Percentiles rank a stretch among this genome's conserved stretches.
phyloP scores from a whole-genome alignment of 345 rosid species.

The Acer yangbiense region DNA sequence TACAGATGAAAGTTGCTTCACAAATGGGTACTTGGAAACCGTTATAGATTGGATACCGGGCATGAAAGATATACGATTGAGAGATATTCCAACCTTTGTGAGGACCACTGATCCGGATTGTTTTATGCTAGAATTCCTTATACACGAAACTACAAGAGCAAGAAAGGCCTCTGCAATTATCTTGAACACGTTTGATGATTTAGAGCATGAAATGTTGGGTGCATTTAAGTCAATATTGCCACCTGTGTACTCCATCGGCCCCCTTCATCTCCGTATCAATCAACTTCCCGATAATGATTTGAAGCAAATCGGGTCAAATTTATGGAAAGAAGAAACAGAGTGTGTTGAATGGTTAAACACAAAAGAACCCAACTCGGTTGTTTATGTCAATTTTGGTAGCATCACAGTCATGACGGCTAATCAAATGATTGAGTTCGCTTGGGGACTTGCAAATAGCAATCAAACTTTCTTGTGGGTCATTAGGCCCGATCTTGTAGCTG shows the following conservation, averaged over 20 bases:
- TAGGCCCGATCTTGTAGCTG: constrained; percentile 56
- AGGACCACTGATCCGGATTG: constrained; percentile 44
- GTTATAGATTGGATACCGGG: constrained; percentile 49
- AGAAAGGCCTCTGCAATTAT: constrained; percentile 47
- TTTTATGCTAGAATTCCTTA: constrained; percentile 10
- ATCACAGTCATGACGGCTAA: constrained; percentile 46
- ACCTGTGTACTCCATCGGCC: constrained; percentile 49
- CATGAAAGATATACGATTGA: constrained; percentile 43
- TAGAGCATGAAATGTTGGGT: constrained; percentile 38
- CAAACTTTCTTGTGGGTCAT: constrained; percentile 60
- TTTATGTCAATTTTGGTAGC: constrained; percentile 70
- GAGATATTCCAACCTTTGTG: constrained; percentile 47
- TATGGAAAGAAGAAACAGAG: constrained; percentile 57
- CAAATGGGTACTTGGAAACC: constrained; percentile 52
- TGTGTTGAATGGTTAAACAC: constrained; percentile 58
- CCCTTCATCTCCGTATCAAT: constrained; percentile 40
- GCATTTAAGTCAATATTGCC: constrained; percentile 41
- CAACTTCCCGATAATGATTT: constrained; percentile 18
- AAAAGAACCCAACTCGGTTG: constrained; percentile 44
- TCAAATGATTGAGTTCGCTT: constrained; percentile 59
- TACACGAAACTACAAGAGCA: constrained; percentile 31
- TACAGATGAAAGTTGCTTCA: constrained; percentile 48
- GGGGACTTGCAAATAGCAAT: constrained; percentile 65
- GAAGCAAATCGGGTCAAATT: constrained; percentile 37
- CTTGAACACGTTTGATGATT: constrained; percentile 47